Evolutionary conservation across 2,329 filamentous ascomycete genomes (phyloP), one percentile per base, ranked within the genome.

Genomic region (Hymenoscyphus fructigenus): DNA sequence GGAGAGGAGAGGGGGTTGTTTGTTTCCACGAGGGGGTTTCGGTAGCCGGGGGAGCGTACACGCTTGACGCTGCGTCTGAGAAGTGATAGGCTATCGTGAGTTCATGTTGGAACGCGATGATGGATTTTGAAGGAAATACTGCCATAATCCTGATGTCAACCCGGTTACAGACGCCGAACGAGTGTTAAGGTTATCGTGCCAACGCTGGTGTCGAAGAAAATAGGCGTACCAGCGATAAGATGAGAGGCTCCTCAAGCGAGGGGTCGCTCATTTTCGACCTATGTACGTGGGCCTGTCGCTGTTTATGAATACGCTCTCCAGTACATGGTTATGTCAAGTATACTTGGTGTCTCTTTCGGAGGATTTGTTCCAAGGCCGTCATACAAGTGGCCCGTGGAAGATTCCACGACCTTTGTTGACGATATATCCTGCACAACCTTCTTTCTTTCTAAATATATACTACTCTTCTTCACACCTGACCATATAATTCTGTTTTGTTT

Each of bases 391-490:
- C n/a, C 44, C 44, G n/a, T 23, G 20, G 44, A 50, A 50, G n/a
- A 23, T 50, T 50, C 6, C 7, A 36, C 34, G 34, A 36, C 34
- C 34, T 36, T n/a, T 36, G 34, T 36, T 36, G 34, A 36, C 34
- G 34, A 36, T 36, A 36, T 50, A 50, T 23, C 44, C 20, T 26
- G n/a, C 44, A 50, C 44, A 50, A 50, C 44, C n/a, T 50, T 23
- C 44, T 50, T 23, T 12, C 44, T 32, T 50, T 50, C 44, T 50
- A 50, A 50, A 50, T 50, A 50, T 50, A 50, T 50, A 23, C 44
- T 50, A n/a, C 26, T 50, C 44, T 50, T 12, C 44, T 50, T 14
- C 20, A 50, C 44, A 10, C n/a, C 44, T 26, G 20, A 50, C 44
- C 44, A 23, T 50, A 23, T 50, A 50, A n/a, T 50, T 50, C 44